phyloP scores from a whole-genome alignment of 2,329 filamentous ascomycete genomes.

The Pseudogymnoascus sp. region DNA sequence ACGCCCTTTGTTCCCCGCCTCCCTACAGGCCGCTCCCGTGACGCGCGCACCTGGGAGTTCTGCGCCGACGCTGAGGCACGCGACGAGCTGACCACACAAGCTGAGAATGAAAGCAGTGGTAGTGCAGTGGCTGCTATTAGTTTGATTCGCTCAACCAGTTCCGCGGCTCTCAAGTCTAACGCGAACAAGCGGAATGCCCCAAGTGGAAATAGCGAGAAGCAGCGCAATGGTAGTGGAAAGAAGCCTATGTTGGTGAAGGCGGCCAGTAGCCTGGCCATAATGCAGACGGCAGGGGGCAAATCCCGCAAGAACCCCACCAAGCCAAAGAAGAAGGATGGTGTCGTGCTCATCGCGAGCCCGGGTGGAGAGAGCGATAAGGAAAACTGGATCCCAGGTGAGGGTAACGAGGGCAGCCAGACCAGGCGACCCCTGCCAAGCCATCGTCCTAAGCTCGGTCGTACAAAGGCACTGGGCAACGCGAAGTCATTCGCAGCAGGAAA shows the following conservation, averaged over 20 bases:
- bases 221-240: slow-evolving; percentile 37
- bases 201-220: slow-evolving; percentile 27
- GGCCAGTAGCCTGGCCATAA: slow-evolving; percentile 33
- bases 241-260: slow-evolving; percentile 39
- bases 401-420: slow-evolving; percentile 4
- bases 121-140: slow-evolving; percentile 76
- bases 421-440: neutral
- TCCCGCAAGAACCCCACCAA: slow-evolving; percentile 26
- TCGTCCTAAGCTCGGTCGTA: neutral
- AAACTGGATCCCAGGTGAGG: slow-evolving; percentile 62
- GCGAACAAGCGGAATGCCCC: slow-evolving; percentile 56
- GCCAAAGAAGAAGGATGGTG: slow-evolving; percentile 27
- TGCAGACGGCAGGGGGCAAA: slow-evolving; percentile 23
- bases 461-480: neutral
- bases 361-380: slow-evolving; percentile 86
- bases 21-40: slow-evolving; percentile 67
- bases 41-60: slow-evolving; percentile 85
- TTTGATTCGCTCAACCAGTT: slow-evolving; percentile 64
- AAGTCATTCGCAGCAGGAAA: slow-evolving; percentile 16
- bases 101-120: slow-evolving; percentile 70
- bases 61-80: slow-evolving; percentile 75
- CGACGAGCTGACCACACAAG: slow-evolving; percentile 71
- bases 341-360: slow-evolving; percentile 36
- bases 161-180: slow-evolving; percentile 44
- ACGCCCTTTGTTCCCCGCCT: slow-evolving; percentile 40